Base-by-base conservation (phyloP, 495 filamentous ascomycete species). In the Aspergillus bridgeri region DNA sequence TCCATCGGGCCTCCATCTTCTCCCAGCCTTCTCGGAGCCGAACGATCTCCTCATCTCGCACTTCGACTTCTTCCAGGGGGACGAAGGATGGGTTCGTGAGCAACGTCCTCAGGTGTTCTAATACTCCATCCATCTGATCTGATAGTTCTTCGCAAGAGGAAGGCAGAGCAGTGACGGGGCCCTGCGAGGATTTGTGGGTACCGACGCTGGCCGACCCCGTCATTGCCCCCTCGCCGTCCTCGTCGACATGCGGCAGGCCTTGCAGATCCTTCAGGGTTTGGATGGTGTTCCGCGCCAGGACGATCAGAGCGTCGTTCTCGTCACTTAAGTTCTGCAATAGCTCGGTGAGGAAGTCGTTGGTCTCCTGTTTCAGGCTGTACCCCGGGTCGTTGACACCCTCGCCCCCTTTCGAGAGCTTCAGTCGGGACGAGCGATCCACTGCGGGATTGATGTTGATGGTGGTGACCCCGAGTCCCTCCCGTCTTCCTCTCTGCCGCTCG, bases 51-150 rank as follows among this genome's bases (percentile, higher is more conserved):
- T 95, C 89, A 57, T 98, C 93, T 25, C 93, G 83, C 18, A 92
- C 76, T 58, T 92, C 90, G 6, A 97, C 89, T 69, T 97, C 87
- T 66, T 98, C 95, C n/a, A 98, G 80, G 0, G 94, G 89, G 27
- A 97, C 94, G 70, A 98, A 98, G 8, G 90, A 93, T 5, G 94
- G 94, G 60, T 97, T 96, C 11, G 92, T 96, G 24, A 98, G 77
- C 38, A 98, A 78, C 4, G 80, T 89, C 59, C 86, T 83, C 48
- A 98, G 77, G 60, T 94, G 90, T 51, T 88, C 84, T 56, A 98
- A 78, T 2, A 93, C 85, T 3, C 70, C 70, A 23, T 91, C 86
- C 71, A 96, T 81, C 54, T 93, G 87, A 6, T 67, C 60, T 0
- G 89, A 83, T 44, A 98, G 74, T 23, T 86, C 85, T 48, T 90